Conservation (phyloP, 192 early-diverging fungal species). For the Umbelopsis vinacea region DNA sequence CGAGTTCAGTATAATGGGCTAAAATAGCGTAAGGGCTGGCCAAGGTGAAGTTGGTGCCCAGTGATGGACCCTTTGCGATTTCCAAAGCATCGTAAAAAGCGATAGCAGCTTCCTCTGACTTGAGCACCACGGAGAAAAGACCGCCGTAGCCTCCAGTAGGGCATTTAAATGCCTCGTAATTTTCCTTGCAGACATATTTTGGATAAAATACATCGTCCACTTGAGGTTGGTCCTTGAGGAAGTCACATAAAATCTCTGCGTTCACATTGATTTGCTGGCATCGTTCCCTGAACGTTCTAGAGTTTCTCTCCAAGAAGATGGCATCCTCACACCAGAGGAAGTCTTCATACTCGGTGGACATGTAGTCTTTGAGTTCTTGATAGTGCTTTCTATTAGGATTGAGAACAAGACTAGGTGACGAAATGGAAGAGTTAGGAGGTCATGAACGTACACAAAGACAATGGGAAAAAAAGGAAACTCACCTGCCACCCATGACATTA, state of each 20-base stretch:
- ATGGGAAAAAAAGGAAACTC: constrained; percentile 1
- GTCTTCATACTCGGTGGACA: constrained; percentile 77
- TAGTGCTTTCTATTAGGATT: constrained; percentile 72
- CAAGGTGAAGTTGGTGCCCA: constrained; percentile 97
- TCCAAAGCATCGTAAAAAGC: constrained; percentile 82
- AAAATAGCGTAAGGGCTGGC: constrained; percentile 93
- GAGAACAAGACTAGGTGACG: constrained; percentile 61
- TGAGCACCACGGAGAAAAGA: constrained; percentile 82
- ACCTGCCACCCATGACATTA: constrained; percentile 98
- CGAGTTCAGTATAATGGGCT: constrained; percentile 93
- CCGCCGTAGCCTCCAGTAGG: constrained; percentile 80
- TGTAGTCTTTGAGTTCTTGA: constrained; percentile 53
- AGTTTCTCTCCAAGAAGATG: constrained; percentile 96
- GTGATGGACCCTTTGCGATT: constrained; percentile 91
- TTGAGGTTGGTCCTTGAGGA: constrained; percentile 69
- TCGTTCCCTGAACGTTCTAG: constrained; percentile 80
- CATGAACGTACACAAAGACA: not conserved
- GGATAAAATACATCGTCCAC: constrained; percentile 83
- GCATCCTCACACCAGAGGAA: constrained; percentile 90
- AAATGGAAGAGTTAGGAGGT: not conserved
- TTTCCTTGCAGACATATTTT: constrained; percentile 70
- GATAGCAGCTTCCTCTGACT: constrained; percentile 55
- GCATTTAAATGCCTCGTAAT: constrained; percentile 71
- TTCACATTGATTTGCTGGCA: constrained; percentile 78
- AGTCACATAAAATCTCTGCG: constrained; percentile 78